Conservation (phyloP, 75 land plant species). For the Pseudotsuga menziesii region DNA sequence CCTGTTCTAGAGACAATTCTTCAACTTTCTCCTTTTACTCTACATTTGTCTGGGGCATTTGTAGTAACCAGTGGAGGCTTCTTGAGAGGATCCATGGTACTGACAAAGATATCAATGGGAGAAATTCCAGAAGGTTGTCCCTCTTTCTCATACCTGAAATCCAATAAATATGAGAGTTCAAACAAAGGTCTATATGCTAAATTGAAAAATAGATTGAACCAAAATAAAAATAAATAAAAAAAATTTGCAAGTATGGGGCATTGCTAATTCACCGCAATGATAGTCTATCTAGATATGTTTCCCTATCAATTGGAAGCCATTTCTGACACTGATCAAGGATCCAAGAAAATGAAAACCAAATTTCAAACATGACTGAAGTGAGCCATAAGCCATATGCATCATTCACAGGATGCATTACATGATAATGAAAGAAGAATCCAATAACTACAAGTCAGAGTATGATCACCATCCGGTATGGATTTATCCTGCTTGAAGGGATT, state of each 20-base stretch:
- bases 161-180: too few species aligned
- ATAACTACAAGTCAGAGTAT: conserved; percentile 63
- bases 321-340: too few species aligned
- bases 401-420: too few species aligned
- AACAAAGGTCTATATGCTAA: not conserved
- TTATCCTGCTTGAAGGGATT: conserved; percentile 63
- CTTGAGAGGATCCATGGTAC: conserved; percentile 53
- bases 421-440: too few species aligned
- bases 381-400: conserved; percentile 74
- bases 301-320: conserved; percentile 76
- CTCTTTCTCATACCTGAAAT: too few species aligned
- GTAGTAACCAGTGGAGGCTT: conserved; percentile 55
- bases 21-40: too few species aligned
- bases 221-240: not conserved
- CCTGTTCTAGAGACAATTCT: too few species aligned
- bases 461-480: conserved; percentile 75
- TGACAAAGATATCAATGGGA: too few species aligned
- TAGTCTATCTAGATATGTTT: conserved; percentile 77
- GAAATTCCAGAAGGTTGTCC: too few species aligned
- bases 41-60: too few species aligned
- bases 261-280: conserved; percentile 52
- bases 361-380: conserved; percentile 73
- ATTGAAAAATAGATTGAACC: not conserved
- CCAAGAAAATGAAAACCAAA: conserved; percentile 86
- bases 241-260: not conserved